phyloP scores from a whole-genome alignment of 2,329 filamentous ascomycete genomes.

The Graphilbum sp. region DNA sequence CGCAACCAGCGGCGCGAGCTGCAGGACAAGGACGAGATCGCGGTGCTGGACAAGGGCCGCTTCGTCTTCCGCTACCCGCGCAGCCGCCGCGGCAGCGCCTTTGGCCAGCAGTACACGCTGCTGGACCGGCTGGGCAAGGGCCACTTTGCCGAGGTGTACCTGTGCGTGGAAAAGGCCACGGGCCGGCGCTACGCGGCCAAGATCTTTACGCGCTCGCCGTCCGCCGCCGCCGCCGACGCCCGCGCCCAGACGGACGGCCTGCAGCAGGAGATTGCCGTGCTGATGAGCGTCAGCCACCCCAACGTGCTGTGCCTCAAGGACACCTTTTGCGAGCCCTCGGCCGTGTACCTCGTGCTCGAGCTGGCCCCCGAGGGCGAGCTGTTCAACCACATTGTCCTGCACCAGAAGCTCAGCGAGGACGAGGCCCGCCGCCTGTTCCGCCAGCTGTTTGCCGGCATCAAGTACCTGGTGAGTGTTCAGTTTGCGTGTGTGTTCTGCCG shows the following conservation, averaged over 20 bases:
- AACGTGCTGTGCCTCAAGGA: slow-evolving; percentile 88
- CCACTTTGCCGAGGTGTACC: slow-evolving; percentile 85
- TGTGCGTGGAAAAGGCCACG: slow-evolving; percentile 72
- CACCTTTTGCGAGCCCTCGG: slow-evolving; percentile 81
- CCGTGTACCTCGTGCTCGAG: slow-evolving; percentile 82
- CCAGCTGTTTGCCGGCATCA: slow-evolving; percentile 84
- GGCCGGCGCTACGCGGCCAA: slow-evolving; percentile 84
- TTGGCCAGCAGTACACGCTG: slow-evolving; percentile 73
- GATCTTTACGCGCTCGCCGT: slow-evolving; percentile 73
- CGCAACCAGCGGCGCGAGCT: slow-evolving; percentile 84
- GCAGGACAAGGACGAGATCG: slow-evolving; percentile 79
- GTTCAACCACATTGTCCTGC: slow-evolving; percentile 88
- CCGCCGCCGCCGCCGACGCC: slow-evolving; percentile 69
- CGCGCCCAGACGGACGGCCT: slow-evolving; percentile 69
- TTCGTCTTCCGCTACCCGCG: slow-evolving; percentile 88
- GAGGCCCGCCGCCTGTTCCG: slow-evolving; percentile 77
- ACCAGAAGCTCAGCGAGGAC: slow-evolving; percentile 69
- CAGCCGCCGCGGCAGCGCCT: slow-evolving; percentile 55
- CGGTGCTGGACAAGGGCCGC: slow-evolving; percentile 66
- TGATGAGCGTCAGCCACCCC: slow-evolving; percentile 94
- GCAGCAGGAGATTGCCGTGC: slow-evolving; percentile 87
- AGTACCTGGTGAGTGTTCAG: slow-evolving; percentile 56
- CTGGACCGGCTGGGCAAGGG: slow-evolving; percentile 81
- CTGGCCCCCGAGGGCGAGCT: slow-evolving; percentile 84
- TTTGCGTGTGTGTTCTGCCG: too few relatives aligned